Percentiles rank a stretch among this genome's conserved stretches.
phyloP scores from a whole-genome alignment of 2,329 filamentous ascomycete species.

The Talaromyces piceae region DNA sequence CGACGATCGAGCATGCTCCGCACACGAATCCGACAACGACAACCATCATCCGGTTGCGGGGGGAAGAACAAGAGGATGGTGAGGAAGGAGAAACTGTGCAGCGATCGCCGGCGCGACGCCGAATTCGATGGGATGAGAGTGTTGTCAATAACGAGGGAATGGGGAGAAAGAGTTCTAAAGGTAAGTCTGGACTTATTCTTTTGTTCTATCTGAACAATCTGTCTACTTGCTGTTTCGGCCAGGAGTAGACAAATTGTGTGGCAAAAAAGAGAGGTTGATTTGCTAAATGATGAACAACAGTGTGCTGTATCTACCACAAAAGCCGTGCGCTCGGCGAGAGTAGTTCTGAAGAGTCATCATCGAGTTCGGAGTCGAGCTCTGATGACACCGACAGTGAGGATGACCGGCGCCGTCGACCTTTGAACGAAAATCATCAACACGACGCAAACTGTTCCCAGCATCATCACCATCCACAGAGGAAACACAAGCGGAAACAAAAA shows the following conservation, averaged over 20 bases:
- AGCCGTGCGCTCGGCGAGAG: slow-evolving; percentile 76
- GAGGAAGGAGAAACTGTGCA: slow-evolving; percentile 16
- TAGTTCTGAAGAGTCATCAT: slow-evolving; percentile 50
- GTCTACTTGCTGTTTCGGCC: neutral
- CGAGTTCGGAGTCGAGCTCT: slow-evolving; percentile 42
- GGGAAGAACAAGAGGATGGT: slow-evolving; percentile 13
- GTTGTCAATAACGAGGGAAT: slow-evolving; percentile 94
- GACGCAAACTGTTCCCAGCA: slow-evolving; percentile 15
- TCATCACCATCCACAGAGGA: slow-evolving; percentile 15
- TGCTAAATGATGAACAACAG: slow-evolving; percentile 40
- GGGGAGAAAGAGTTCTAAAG: slow-evolving; percentile 90
- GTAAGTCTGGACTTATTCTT: slow-evolving; percentile 39
- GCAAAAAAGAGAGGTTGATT: neutral
- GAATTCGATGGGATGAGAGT: slow-evolving; percentile 86
- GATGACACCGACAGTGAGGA: slow-evolving; percentile 17
- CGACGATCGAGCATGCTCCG: slow-evolving; percentile 13
- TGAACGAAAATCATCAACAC: slow-evolving; percentile 16
- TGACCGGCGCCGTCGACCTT: slow-evolving; percentile 14
- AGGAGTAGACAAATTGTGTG: neutral
- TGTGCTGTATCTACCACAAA: slow-evolving; percentile 98
- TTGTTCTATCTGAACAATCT: neutral
- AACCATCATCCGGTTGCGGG: slow-evolving; percentile 11
- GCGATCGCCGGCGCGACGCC: slow-evolving; percentile 45
- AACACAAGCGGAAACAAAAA: slow-evolving; percentile 24
- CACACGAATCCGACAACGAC: slow-evolving; percentile 14